phyloP scores from a whole-genome alignment of 306 rosid genomes.

The Crotalaria pallida region DNA sequence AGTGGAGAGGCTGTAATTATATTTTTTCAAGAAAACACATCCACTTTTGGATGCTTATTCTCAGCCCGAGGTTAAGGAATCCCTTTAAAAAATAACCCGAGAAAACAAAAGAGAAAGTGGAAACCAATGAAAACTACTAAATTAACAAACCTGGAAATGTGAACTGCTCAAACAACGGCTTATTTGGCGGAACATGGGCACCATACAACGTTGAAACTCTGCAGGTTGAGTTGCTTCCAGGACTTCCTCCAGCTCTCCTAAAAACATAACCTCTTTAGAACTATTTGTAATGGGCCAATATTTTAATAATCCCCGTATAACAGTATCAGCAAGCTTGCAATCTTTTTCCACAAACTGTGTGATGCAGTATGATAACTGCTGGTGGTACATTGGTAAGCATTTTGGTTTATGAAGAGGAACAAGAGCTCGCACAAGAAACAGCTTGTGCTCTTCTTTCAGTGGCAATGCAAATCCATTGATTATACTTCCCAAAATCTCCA shows the following conservation, averaged over 20 bases:
- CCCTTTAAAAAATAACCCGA: no score
- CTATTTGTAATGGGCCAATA: conserved; percentile 98
- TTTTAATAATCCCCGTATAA: conserved; percentile 80
- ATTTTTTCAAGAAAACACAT: no score
- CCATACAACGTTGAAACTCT: conserved; percentile 91
- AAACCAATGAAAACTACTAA: conserved; percentile 16
- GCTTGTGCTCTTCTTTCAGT: conserved; percentile 94
- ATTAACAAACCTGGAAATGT: conserved; percentile 83
- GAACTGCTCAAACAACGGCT: conserved; percentile 87
- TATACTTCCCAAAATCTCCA: conserved; percentile 96
- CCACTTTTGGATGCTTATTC: no score
- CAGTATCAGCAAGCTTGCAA: conserved; percentile 96
- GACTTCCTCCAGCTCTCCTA: conserved; percentile 97
- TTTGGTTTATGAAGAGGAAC: conserved; percentile 97
- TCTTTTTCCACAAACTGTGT: conserved; percentile 95
- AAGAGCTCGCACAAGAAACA: conserved; percentile 87
- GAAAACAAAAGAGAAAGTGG: conserved; percentile 7
- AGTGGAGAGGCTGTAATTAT: no score
- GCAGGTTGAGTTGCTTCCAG: conserved; percentile 93
- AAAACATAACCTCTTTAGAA: conserved; percentile 96
- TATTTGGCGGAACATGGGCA: conserved; percentile 78
- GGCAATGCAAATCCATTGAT: conserved; percentile 97
- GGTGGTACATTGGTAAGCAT: conserved; percentile 88
- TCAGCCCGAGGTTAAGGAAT: no score
- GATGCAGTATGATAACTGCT: conserved; percentile 92